A percentile compares a stretch with the other conserved stretches of the same genome.
These are phyloP conservation scores for Begonia masoniana DNA, from an alignment of 306 rosid species.

Conservation along the genomic window DNA sequence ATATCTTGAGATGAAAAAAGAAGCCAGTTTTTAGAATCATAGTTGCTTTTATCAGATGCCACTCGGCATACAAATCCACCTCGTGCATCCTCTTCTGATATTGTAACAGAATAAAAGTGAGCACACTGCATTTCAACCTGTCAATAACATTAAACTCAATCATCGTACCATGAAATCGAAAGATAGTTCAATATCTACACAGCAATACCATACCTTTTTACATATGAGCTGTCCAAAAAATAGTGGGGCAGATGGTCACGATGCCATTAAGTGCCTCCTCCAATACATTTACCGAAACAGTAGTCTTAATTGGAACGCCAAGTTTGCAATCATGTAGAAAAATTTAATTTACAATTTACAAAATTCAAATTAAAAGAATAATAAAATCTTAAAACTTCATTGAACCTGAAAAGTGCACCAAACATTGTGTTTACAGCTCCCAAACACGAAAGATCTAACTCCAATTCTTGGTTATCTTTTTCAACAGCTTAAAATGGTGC, in stretches of 20 bases:
- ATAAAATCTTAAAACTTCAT: too few relatives aligned
- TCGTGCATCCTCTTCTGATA: conserved; percentile 66
- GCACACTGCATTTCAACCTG: conserved; percentile 99
- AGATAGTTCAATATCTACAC: conserved; percentile 2
- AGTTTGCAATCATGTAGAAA: too few relatives aligned
- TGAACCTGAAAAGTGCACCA: conserved; percentile 99
- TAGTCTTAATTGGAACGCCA: conserved; percentile 97
- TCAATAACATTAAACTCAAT: too few relatives aligned
- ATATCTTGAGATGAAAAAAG: too few relatives aligned
- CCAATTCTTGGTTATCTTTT: conserved; percentile 86
- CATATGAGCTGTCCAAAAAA: conserved; percentile 46
- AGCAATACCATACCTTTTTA: conserved; percentile 42
- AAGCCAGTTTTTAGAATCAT: not conserved
- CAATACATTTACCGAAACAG: conserved; percentile 82
- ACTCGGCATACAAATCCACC: conserved; percentile 97
- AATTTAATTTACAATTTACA: too few relatives aligned
- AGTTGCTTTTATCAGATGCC: conserved; percentile 75
- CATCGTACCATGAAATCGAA: conserved; percentile 1
- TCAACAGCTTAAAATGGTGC: conserved; percentile 57
- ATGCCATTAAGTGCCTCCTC: conserved; percentile 89
- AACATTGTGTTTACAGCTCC: conserved; percentile 97
- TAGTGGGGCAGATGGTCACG: conserved; percentile 60
- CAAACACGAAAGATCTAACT: conserved; percentile 95
- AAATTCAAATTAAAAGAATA: too few relatives aligned
- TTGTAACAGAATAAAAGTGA: conserved; percentile 77